Evolutionary conservation across 2,329 filamentous ascomycete genomes (phyloP).

Genomic region (Kalaharituber pfeilii): DNA sequence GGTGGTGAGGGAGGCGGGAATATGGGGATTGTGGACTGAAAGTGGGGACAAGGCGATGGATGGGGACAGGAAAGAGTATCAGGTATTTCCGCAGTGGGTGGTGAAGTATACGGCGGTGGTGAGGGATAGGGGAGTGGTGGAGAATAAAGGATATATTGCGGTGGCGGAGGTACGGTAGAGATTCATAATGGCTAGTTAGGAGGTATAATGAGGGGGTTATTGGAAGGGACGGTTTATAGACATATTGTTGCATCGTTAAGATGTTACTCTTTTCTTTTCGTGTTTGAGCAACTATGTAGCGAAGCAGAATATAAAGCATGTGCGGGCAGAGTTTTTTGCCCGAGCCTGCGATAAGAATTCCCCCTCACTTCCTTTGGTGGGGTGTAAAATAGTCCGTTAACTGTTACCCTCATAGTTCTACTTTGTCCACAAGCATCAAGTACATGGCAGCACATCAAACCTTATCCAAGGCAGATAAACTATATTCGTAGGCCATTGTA

Average conservation of each 20-base stretch:
- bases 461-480: no score
- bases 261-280: neutral
- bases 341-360: no score
- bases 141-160: constrained; percentile 58
- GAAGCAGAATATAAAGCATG: neutral
- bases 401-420: no score
- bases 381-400: no score
- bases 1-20: constrained; percentile 55
- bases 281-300: neutral
- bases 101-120: constrained; percentile 95
- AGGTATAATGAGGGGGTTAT: neutral
- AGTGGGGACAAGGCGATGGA: constrained; percentile 37
- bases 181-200: neutral
- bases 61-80: constrained; percentile 29
- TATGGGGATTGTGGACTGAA: constrained; percentile 37
- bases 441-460: no score
- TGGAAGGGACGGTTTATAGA: neutral
- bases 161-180: constrained; percentile 13
- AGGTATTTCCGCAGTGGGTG: constrained; percentile 77
- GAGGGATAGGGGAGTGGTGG: constrained; percentile 81
- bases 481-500: no score
- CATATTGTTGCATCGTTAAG: no score
- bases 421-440: no score
- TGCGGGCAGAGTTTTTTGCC: no score
- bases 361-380: no score